These are phyloP conservation scores for Acmispon strigosus DNA, from an alignment of 306 rosid genomes.

Conservation along the genomic window DNA sequence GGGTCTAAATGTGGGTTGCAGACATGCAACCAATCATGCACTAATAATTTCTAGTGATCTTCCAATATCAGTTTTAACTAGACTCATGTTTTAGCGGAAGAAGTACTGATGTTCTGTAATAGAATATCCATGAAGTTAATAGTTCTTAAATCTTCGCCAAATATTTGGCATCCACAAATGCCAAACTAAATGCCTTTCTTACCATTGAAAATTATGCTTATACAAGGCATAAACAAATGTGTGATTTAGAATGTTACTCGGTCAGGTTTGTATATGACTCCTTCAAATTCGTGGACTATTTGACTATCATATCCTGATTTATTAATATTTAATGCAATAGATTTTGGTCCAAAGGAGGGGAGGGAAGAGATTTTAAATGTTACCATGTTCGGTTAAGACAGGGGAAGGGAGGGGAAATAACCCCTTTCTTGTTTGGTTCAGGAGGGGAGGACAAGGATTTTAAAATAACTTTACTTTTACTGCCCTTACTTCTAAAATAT, in stretches of 20 bases:
- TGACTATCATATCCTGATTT: not conserved
- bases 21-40: too few species aligned
- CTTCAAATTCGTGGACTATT: not conserved
- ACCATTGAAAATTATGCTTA: not conserved
- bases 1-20: too few species aligned
- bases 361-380: too few species aligned
- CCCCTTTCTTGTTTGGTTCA: too few species aligned
- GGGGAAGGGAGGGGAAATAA: too few species aligned
- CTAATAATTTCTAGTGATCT: too few species aligned
- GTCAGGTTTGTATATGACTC: not conserved
- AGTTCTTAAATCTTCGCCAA: not conserved
- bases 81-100: too few species aligned
- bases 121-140: not conserved
- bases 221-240: not conserved
- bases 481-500: too few species aligned
- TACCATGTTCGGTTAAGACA: too few species aligned
- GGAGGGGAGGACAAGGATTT: too few species aligned
- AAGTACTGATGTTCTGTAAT: not conserved
- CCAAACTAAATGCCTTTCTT: not conserved
- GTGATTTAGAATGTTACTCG: not conserved
- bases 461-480: too few species aligned
- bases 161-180: not conserved
- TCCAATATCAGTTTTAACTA: too few species aligned
- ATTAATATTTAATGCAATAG: not conserved
- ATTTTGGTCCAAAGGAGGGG: not conserved